Evolutionary conservation across 148 eudicot species (phyloP), one percentile per base, ranked within the genome.

Genomic region (Persicaria tinctoria): DNA sequence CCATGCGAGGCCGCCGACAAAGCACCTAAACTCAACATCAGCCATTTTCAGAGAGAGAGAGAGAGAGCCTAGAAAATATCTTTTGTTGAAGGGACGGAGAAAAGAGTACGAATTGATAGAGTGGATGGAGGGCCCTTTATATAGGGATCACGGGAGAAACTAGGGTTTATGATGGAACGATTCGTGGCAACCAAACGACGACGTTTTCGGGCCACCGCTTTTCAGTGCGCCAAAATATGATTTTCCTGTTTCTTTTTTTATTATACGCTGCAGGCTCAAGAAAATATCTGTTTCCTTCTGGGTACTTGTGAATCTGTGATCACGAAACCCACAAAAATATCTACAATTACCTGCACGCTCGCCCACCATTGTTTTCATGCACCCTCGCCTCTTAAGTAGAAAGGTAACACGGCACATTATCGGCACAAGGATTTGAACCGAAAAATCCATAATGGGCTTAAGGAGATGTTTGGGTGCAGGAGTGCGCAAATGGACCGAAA

Each of bases 1-100:
- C 73, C 73, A 70, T 3, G 73, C 73, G 5, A 70, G 73, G 54
- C 73, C 73, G 6, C 73, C 73, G 53, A 70, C 73, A 51, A 70
- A 70, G 27, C 73, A 70, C 73, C 73, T 70, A 8, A n/a, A 70
- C 73, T 70, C 73, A 12, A 70, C 73, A n/a, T 70, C 73, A n/a
- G 73, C 51, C 73, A 70, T 70, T 4, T 69, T 69, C 45, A 7
- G 5, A 5, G 20, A 9, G 32, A 5, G 6, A 6, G 8, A 49
- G 5, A 7, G 32, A 47, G 20, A 44, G n/a, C n/a, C 7, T n/a
- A 0, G 7, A 14, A 7, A 47, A 47, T 10, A 20, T 64, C n/a
- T 10, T 3, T 20, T 0, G 4, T 54, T 6, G n/a, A 54, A 16
- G 38, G 17, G 38, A 3, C 8, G 69, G 4, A 12, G 46, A 41